Evolutionary conservation across 305 asterid genomes (phyloP).

Genomic region (Ilex paraguariensis): DNA sequence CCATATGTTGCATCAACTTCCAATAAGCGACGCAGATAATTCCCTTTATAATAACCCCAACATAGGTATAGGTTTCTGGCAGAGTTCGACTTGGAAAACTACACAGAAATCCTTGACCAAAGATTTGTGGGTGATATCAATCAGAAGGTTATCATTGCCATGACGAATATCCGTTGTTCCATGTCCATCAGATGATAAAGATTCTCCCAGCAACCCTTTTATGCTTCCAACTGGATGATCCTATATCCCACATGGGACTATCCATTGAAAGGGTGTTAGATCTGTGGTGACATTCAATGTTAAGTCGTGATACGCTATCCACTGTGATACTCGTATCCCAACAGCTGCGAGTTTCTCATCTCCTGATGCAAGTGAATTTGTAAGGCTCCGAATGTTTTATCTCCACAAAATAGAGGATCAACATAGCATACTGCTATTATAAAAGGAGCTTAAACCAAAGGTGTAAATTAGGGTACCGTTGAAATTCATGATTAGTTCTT

Average conservation of each 20-base stretch:
- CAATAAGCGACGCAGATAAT: background rate
- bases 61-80: conserved; percentile 12
- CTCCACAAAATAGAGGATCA: too few relatives aligned
- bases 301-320: conserved; percentile 80
- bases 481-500: too few relatives aligned
- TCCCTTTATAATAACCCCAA: conserved; percentile 1
- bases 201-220: conserved; percentile 43
- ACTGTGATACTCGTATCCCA: conserved; percentile 67
- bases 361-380: conserved; percentile 41
- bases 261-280: too few relatives aligned
- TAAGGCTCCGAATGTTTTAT: background rate
- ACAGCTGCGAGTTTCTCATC: conserved; percentile 70
- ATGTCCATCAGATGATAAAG: too few relatives aligned
- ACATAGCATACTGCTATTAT: too few relatives aligned
- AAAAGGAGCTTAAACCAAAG: too few relatives aligned
- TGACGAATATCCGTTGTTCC: too few relatives aligned
- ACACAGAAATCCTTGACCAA: conserved; percentile 53
- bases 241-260: conserved; percentile 80
- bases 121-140: conserved; percentile 40
- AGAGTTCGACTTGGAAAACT: conserved; percentile 61
- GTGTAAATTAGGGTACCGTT: too few relatives aligned
- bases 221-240: conserved; percentile 75
- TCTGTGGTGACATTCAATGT: conserved; percentile 82
- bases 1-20: too few relatives aligned
- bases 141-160: conserved; percentile 41